A percentile compares a stretch with the other conserved stretches of the same genome.
Evolutionary conservation across 2,329 filamentous ascomycete species (phyloP).

Genomic region (Trichoderma sp.): DNA sequence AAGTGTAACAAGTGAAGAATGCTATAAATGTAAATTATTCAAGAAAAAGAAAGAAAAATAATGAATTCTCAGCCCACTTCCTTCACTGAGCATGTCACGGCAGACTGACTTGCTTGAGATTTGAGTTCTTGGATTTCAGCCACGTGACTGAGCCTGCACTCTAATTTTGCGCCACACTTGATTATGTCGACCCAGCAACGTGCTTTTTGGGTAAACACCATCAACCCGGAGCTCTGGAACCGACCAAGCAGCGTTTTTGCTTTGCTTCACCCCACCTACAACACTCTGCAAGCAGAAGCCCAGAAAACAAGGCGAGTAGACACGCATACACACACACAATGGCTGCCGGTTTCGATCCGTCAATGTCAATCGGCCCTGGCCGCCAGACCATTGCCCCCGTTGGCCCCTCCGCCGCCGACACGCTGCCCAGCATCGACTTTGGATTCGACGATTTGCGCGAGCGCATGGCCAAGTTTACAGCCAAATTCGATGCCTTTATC

Average conservation of each 20-base stretch:
- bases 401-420: constrained; percentile 70
- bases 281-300: not conserved
- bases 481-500: constrained; percentile 90
- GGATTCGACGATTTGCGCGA: constrained; percentile 94
- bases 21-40: not conserved
- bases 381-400: constrained; percentile 59
- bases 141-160: constrained; percentile 26
- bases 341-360: constrained; percentile 66
- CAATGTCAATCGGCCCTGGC: constrained; percentile 60
- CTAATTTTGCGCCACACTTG: constrained; percentile 8
- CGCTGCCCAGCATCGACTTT: constrained; percentile 88
- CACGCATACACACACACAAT: constrained; percentile 39
- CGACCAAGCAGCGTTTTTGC: not conserved
- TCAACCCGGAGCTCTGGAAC: not conserved
- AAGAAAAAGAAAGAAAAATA: not conserved
- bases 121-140: not conserved
- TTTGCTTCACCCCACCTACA: not conserved
- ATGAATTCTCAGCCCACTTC: not conserved
- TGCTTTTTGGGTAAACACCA: constrained; percentile 23
- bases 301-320: not conserved
- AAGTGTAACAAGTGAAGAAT: not conserved
- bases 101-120: not conserved
- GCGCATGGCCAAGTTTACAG: constrained; percentile 90
- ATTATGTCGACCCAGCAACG: constrained; percentile 30
- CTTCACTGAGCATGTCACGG: not conserved